Conservation (phyloP, 106 monocot genomes). For the Dactylorhiza incarnata region DNA sequence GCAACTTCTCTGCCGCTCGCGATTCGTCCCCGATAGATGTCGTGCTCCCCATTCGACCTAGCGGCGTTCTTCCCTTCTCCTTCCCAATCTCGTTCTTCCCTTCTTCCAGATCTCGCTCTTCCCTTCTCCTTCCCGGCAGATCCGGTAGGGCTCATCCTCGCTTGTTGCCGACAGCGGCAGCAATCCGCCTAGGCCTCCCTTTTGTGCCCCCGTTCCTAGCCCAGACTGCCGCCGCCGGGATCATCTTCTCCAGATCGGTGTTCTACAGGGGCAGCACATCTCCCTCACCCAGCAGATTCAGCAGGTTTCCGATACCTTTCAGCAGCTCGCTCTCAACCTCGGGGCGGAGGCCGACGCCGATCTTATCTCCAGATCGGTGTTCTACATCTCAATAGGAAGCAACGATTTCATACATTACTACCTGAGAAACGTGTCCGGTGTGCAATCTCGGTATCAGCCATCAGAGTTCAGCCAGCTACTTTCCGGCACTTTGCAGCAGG, state of each 20-base stretch:
- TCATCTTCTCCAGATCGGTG: conserved; percentile 53
- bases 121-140: neutral
- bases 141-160: no score
- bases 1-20: no score
- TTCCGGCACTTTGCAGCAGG: conserved; percentile 31
- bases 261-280: conserved; percentile 53
- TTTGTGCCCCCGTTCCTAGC: conserved; percentile 65
- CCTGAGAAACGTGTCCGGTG: conserved; percentile 44
- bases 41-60: no score
- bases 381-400: conserved; percentile 85
- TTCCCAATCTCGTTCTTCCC: no score
- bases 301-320: conserved; percentile 61
- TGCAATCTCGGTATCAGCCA: conserved; percentile 43
- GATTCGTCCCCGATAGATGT: no score
- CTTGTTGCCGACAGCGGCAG: conserved; percentile 23
- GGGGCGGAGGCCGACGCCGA: conserved; percentile 46
- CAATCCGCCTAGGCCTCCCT: conserved; percentile 47
- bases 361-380: conserved; percentile 47
- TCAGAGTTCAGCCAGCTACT: conserved; percentile 73
- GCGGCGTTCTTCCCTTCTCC: no score
- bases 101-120: neutral
- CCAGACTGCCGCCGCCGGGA: conserved; percentile 64
- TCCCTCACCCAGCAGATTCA: conserved; percentile 64
- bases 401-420: conserved; percentile 93
- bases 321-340: conserved; percentile 35